Evolutionary conservation across 2,329 filamentous ascomycete species (phyloP).

Genomic region (Davidsoniella virescens): DNA sequence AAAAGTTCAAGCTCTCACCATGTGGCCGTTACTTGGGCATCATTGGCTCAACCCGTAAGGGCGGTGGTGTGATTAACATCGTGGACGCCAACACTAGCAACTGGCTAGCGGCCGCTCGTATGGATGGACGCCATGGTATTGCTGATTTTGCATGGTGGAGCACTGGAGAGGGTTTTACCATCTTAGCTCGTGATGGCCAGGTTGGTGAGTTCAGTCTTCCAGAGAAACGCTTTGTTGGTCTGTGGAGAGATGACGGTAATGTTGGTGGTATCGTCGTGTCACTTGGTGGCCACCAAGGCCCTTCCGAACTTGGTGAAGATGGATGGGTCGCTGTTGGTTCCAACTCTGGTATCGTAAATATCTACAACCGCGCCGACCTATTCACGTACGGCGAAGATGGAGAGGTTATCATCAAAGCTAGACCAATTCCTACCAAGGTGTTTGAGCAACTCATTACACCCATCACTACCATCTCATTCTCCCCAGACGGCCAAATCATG

Average conservation of each 20-base stretch:
- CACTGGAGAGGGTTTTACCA: constrained; percentile 63
- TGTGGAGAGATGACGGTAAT: constrained; percentile 84
- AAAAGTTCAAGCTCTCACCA: constrained; percentile 73
- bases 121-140: constrained; percentile 70
- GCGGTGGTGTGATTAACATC: constrained; percentile 76
- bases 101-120: constrained; percentile 68
- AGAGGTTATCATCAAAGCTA: constrained; percentile 35
- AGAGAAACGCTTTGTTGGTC: constrained; percentile 50
- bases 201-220: constrained; percentile 75
- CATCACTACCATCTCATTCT: constrained; percentile 64
- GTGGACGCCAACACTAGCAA: constrained; percentile 66
- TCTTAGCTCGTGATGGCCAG: constrained; percentile 74
- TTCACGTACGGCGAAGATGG: constrained; percentile 23
- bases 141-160: constrained; percentile 91
- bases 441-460: constrained; percentile 82
- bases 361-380: constrained; percentile 71
- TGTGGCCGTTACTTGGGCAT: constrained; percentile 77
- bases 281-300: constrained; percentile 54
- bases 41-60: constrained; percentile 63
- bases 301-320: constrained; percentile 52
- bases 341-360: constrained; percentile 74
- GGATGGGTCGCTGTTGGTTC: constrained; percentile 82
- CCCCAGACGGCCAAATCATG: constrained; percentile 76
- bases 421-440: constrained; percentile 54
- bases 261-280: constrained; percentile 70